Evolutionary conservation across 148 eudicot species (phyloP).

Genomic region (Hydrangea macrophylla): DNA sequence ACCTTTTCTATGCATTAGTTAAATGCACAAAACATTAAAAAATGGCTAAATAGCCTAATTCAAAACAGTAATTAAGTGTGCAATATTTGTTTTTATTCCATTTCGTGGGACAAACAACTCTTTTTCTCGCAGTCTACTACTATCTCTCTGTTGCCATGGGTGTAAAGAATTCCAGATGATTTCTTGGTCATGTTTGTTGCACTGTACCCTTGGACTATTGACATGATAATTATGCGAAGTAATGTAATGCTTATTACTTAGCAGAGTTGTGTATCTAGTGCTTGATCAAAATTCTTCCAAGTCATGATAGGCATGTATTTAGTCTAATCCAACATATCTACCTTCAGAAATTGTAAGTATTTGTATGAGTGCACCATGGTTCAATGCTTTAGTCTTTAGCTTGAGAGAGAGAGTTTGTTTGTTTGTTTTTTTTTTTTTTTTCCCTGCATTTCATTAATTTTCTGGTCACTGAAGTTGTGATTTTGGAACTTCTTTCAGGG

Average conservation of each 20-base stretch:
- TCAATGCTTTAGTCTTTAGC: slow-evolving; percentile 1
- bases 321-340: neutral
- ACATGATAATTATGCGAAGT: neutral
- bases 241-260: too few relatives aligned
- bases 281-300: too few relatives aligned
- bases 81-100: too few relatives aligned
- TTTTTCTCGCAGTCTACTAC: neutral
- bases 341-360: neutral
- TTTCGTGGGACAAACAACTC: neutral
- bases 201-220: neutral
- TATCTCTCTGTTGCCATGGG: neutral
- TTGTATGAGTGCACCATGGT: neutral
- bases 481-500: slow-evolving; percentile 41
- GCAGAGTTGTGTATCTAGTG: too few relatives aligned
- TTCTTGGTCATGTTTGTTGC: neutral
- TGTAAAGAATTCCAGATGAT: neutral
- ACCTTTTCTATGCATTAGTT: neutral
- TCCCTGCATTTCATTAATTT: neutral
- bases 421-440: neutral
- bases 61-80: neutral
- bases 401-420: too few relatives aligned
- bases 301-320: neutral
- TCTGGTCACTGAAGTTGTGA: neutral
- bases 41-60: neutral
- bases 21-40: neutral